Evolutionary conservation across 2,329 filamentous ascomycete species (phyloP), one percentile per base, ranked within the genome.

Genomic region (Scedosporium boydii): DNA sequence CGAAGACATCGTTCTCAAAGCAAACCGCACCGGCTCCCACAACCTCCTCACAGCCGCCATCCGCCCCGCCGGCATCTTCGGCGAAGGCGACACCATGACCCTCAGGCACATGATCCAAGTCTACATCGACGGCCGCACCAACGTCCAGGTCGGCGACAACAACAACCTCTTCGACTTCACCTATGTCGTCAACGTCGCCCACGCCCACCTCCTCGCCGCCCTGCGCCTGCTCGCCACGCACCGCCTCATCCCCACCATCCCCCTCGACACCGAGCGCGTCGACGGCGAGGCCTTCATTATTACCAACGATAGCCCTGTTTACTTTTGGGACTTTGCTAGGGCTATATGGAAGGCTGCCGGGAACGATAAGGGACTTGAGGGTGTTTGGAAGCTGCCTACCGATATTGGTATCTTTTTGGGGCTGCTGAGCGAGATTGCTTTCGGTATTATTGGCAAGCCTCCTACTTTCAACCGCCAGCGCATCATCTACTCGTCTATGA

Each of bases 241-340:
- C 1, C 75, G 80, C 63, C 23, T 29, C 46, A 77, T 82, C n/a
- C 65, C 73, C 41, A 75, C 78, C 61, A 86, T 83, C 21, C 86
- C 86, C n/a, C 81, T 90, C 44, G 85, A 89, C 74, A 77, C 86
- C 75, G 88, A 91, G 77, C 82, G 82, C 64, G 86, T 93, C 59
- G 90, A 93, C 72, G 95, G 93, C 64, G 87, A 97, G 73, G 87
- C 87, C 59, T 93, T 98, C 78, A 87, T 96, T 76, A 85, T 98
- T 70, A 95, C 91, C 63, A 98, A 98, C 74, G 90, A 92, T 75
- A 80, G 86, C 68, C 93, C 93, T 4, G 81, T 96, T 21, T 93
- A 93, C 73, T 96, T 96, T 75, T 96, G 95, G 86, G 91, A 96
- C 74, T 89, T 96, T 71, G 85, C 89, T 64, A 83, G 90, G 48